Evolutionary conservation across 768 basidiomycete genomes (phyloP).

Genomic region (Dentipellis fragilis): DNA sequence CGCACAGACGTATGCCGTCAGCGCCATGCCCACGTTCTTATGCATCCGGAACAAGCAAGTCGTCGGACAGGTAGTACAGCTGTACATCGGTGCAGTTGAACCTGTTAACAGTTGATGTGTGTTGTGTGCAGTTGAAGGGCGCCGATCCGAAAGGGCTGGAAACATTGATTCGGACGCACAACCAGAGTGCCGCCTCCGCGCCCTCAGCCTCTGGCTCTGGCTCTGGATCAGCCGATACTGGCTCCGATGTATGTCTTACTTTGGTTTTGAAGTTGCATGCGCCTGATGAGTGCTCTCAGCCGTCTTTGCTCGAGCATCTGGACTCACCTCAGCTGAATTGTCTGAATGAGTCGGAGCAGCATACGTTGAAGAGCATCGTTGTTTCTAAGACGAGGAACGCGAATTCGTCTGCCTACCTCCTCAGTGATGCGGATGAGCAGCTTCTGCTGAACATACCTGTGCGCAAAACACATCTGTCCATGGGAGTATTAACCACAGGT

Average conservation of each 20-base stretch:
- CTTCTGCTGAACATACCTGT: conserved; percentile 60
- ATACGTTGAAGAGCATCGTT: conserved; percentile 46
- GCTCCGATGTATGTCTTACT: neutral
- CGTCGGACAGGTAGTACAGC: conserved; percentile 11
- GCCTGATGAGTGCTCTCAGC: neutral
- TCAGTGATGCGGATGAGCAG: conserved; percentile 68
- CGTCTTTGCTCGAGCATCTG: conserved; percentile 9
- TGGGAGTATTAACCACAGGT: neutral
- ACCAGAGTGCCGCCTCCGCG: neutral
- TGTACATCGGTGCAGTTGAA: neutral
- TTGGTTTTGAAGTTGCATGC: neutral
- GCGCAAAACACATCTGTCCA: conserved; percentile 24
- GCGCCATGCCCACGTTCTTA: conserved; percentile 15
- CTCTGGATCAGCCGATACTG: neutral
- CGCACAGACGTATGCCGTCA: conserved; percentile 6
- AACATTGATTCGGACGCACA: neutral
- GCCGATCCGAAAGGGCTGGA: neutral
- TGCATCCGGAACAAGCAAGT: conserved; percentile 17
- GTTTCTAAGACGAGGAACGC: conserved; percentile 33
- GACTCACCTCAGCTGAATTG: conserved; percentile 45
- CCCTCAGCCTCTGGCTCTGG: neutral
- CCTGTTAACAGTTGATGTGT: neutral
- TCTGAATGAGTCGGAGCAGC: conserved; percentile 50
- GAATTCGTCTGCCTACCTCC: conserved; percentile 31
- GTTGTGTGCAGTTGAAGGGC: neutral